Base-by-base conservation (phyloP, 2,329 filamentous ascomycete species). In the Juglanconis oblonga region DNA sequence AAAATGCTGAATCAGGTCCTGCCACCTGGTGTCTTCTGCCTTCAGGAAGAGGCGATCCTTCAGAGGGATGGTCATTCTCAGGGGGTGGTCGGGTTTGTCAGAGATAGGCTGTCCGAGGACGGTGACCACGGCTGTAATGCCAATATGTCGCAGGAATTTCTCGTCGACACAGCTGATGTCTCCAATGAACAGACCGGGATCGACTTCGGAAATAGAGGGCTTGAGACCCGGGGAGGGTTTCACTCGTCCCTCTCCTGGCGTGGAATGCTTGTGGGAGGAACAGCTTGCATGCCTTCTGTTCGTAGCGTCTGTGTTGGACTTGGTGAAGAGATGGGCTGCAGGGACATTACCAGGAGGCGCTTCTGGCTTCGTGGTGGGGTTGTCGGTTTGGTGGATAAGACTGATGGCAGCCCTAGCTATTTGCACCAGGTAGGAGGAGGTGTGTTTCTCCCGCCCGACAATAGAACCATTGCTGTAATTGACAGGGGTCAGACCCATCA, bases 81-180 rank as follows among this genome's bases (percentile, higher is more conserved):
- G 35, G 38, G 57, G 50, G 54, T 61, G 11, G 13, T 33, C 13
- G 6, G 62, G 29, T 3, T 57, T 17, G n/a, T 29, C n/a, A 10
- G 10, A 5, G 40, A 44, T 3, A 14, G 49, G 45, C 3, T 42
- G 29, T 55, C 17, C 5, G 4, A 36, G 29, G 3, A 66, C 52
- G 3, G 65, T 65, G 8, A 68, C 58, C 10, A 68, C 58, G n/a
- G 66, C 67, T 10, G 62, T 65, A 40, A 68, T 65, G 17, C 32
- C 40, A 55, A 31, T 31, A 8, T 64, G 38, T n/a, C n/a, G 29
- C n/a, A 61, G 49, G 10, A 67, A 49, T 1, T 48, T 55, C 8
- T 59, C 42, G 24, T 59, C 52, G 6, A 38, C 38, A 1, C 59
- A 59, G 5, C 47, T 38, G 8, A 59, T 42, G 49, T 66, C 58